Evolutionary conservation across 306 rosid species (phyloP).

Genomic region (Gynostemma pentaphyllum): DNA sequence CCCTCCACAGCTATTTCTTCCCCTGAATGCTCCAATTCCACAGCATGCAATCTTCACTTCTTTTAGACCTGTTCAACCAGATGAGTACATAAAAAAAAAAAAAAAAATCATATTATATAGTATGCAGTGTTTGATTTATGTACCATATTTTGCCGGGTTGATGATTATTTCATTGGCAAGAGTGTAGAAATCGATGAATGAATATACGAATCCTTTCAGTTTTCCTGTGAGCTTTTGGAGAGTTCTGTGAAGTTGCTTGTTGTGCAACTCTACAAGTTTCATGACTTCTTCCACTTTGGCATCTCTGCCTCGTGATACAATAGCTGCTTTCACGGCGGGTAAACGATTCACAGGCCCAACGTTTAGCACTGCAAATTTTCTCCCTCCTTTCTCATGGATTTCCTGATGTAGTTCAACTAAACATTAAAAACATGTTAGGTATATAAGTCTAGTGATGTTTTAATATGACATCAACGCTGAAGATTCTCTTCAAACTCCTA

Average conservation of each 20-base stretch:
- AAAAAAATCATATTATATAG: no score
- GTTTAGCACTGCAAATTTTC: constrained; percentile 30
- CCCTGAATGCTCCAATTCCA: no score
- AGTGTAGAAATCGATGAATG: background rate
- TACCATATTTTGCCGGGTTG: background rate
- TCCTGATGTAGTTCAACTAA: constrained; percentile 9
- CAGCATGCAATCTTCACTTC: no score
- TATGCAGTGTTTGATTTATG: background rate
- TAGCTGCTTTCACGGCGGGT: constrained; percentile 8
- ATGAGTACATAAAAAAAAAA: no score
- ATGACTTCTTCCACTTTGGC: constrained; percentile 13
- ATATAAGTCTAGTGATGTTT: no score
- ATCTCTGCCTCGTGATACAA: constrained; percentile 12
- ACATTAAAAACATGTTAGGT: no score
- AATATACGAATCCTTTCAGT: background rate
- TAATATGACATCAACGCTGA: no score
- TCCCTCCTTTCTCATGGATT: constrained; percentile 28
- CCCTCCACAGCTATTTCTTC: no score
- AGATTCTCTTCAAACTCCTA: no score
- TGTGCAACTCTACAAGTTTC: background rate
- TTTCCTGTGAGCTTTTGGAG: background rate
- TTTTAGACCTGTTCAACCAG: no score
- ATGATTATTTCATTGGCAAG: background rate
- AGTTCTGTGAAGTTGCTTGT: background rate
- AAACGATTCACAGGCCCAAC: constrained; percentile 21